A percentile compares a stretch with the other conserved stretches of the same genome.
phyloP scores from a whole-genome alignment of 2,329 filamentous ascomycete species.

The Scedosporium boydii region DNA sequence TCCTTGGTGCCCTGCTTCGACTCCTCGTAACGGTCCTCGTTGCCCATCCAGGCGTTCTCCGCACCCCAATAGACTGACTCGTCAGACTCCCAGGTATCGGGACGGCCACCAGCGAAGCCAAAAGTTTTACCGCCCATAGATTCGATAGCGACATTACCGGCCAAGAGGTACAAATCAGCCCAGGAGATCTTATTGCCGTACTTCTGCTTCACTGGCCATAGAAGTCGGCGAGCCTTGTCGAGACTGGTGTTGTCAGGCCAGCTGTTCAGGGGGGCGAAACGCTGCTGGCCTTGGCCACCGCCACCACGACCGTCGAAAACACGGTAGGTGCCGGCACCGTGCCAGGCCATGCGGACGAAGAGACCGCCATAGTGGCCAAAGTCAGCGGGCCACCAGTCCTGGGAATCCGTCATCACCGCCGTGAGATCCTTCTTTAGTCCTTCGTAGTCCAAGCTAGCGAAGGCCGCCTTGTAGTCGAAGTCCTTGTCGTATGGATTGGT shows the following conservation, averaged over 20 bases:
- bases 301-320: constrained; percentile 67
- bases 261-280: constrained; percentile 70
- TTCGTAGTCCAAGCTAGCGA: constrained; percentile 62
- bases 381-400: constrained; percentile 76
- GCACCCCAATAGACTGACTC: constrained; percentile 70
- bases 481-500: constrained; percentile 56
- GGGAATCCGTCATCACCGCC: constrained; percentile 66
- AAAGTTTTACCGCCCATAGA: constrained; percentile 66
- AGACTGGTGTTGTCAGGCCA: constrained; percentile 73
- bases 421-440: constrained; percentile 65
- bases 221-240: constrained; percentile 70
- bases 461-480: constrained; percentile 64
- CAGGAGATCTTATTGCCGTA: constrained; percentile 77
- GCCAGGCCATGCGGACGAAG: constrained; percentile 75
- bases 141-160: constrained; percentile 69
- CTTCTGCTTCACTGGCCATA: constrained; percentile 79
- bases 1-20: constrained; percentile 26
- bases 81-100: constrained; percentile 67
- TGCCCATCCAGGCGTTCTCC: constrained; percentile 66
- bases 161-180: constrained; percentile 63
- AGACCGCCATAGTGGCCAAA: constrained; percentile 74
- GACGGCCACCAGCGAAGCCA: constrained; percentile 63
- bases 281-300: constrained; percentile 64
- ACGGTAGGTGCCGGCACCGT: constrained; percentile 70
- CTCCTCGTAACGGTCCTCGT: constrained; percentile 60